phyloP scores from a whole-genome alignment of 1,139 yeast genomes.

The Suhomyces taliae region DNA sequence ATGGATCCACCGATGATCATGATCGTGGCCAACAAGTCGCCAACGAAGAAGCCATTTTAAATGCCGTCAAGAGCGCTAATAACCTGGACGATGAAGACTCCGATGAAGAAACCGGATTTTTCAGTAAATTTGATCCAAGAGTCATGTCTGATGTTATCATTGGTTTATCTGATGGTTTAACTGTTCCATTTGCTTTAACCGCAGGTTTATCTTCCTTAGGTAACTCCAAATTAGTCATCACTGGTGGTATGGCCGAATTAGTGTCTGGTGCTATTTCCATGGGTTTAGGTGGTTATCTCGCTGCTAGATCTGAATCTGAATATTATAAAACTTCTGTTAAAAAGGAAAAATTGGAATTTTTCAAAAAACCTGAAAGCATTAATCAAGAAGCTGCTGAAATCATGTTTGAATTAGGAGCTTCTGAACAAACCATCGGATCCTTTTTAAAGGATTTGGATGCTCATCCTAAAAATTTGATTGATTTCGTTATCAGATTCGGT shows the following conservation, averaged over 20 bases:
- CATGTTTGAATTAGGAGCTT: constrained; percentile 66
- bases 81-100: constrained; percentile 25
- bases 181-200: constrained; percentile 82
- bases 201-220: constrained; percentile 81
- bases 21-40: constrained; percentile 41
- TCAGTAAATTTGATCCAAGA: constrained; percentile 59
- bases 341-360: constrained; percentile 67
- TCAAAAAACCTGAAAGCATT: constrained; percentile 58
- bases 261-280: constrained; percentile 82
- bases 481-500: constrained; percentile 71
- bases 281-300: constrained; percentile 83
- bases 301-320: constrained; percentile 77
- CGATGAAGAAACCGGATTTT: constrained; percentile 31
- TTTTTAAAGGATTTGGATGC: constrained; percentile 70
- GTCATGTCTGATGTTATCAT: constrained; percentile 79
- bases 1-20: constrained; percentile 35
- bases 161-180: constrained; percentile 77
- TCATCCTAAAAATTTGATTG: constrained; percentile 66
- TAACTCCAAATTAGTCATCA: constrained; percentile 69
- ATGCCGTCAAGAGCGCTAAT: constrained; percentile 23
- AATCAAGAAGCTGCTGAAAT: constrained; percentile 75
- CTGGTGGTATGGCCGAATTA: constrained; percentile 85
- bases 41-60: constrained; percentile 39
- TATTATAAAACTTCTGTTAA: constrained; percentile 70
- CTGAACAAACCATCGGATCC: constrained; percentile 62